A percentile compares a stretch with the other conserved stretches of the same genome.
These are phyloP conservation scores for Marchantia polymorpha DNA, from an alignment of 225 moss, liverwort and hornwort species.

Conservation along the genomic window DNA sequence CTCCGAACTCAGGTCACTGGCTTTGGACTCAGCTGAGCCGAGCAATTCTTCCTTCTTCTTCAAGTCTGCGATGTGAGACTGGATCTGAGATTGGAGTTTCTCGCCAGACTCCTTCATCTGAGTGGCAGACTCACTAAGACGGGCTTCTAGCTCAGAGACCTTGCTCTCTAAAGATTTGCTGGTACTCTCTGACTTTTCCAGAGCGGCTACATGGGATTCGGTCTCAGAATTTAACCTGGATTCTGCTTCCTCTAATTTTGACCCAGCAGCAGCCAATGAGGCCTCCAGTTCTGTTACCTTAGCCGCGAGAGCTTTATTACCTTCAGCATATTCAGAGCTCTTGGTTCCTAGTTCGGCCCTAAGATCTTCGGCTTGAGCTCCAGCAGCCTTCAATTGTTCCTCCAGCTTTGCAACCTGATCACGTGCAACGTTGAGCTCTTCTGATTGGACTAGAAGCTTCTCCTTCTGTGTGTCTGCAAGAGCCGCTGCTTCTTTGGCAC, in stretches of 20 bases:
- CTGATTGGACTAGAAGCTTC: not conserved
- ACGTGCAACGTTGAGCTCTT: constrained; percentile 10
- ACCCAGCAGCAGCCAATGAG: not conserved
- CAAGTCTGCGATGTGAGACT: constrained; percentile 32
- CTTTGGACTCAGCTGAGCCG: constrained; percentile 19
- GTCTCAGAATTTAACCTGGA: constrained; percentile 8
- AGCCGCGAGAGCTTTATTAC: constrained; percentile 1
- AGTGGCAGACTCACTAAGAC: constrained; percentile 19
- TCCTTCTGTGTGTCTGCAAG: constrained; percentile 10
- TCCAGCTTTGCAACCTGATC: constrained; percentile 17
- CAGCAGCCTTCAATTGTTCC: constrained; percentile 7
- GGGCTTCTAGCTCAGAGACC: constrained; percentile 28
- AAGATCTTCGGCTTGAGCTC: constrained; percentile 12
- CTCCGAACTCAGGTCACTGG: constrained; percentile 28
- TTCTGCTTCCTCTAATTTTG: constrained; percentile 16
- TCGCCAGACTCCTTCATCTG: constrained; percentile 25
- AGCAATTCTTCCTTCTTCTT: constrained; percentile 31
- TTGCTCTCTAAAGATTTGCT: constrained; percentile 13
- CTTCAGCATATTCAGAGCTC: not conserved
- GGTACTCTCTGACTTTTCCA: constrained; percentile 4
- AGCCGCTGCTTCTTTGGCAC: constrained; percentile 12
- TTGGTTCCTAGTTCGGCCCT: not conserved
- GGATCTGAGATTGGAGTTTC: constrained; percentile 33
- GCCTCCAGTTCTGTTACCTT: constrained; percentile 14
- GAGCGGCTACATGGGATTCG: constrained; percentile 4